Evolutionary conservation across 805 yeast species (phyloP).

Genomic region (Komagataella kurtzmanii): DNA sequence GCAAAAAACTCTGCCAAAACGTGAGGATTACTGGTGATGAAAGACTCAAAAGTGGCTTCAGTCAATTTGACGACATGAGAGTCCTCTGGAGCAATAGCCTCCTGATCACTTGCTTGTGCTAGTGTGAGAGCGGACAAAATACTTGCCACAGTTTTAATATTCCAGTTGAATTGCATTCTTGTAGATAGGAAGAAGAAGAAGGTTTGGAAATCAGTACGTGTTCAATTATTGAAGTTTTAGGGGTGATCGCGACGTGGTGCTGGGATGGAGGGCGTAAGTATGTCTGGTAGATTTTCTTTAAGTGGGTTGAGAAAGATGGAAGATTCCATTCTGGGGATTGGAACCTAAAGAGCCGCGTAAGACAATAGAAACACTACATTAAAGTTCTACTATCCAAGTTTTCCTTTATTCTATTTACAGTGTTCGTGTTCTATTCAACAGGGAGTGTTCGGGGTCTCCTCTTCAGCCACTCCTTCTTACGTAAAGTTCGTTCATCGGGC

Average conservation of each 20-base stretch:
- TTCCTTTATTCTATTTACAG: neutral
- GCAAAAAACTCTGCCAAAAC: conserved; percentile 84
- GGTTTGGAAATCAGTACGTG: neutral
- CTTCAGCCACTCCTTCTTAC: conserved; percentile 41
- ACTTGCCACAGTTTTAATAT: conserved; percentile 6
- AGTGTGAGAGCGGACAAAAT: conserved; percentile 14
- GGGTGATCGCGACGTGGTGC: neutral
- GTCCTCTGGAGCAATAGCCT: conserved; percentile 66
- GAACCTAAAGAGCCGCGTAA: neutral
- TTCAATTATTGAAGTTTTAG: neutral
- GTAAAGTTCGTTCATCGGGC: conserved; percentile 28
- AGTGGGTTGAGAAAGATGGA: too few relatives aligned
- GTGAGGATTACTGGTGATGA: conserved; percentile 59
- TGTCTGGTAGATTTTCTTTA: too few relatives aligned
- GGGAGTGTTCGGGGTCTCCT: conserved; percentile 44
- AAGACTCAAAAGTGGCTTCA: conserved; percentile 47
- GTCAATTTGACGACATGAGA: conserved; percentile 81
- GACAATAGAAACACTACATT: neutral
- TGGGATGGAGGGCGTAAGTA: neutral
- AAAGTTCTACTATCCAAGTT: neutral
- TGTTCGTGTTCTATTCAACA: conserved; percentile 20
- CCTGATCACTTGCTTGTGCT: conserved; percentile 27
- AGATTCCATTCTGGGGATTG: too few relatives aligned
- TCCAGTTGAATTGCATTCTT: conserved; percentile 2
- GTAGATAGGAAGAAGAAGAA: neutral